Evolutionary conservation across 2,329 filamentous ascomycete species (phyloP).

Genomic region (Microcyclospora tardicrescens): DNA sequence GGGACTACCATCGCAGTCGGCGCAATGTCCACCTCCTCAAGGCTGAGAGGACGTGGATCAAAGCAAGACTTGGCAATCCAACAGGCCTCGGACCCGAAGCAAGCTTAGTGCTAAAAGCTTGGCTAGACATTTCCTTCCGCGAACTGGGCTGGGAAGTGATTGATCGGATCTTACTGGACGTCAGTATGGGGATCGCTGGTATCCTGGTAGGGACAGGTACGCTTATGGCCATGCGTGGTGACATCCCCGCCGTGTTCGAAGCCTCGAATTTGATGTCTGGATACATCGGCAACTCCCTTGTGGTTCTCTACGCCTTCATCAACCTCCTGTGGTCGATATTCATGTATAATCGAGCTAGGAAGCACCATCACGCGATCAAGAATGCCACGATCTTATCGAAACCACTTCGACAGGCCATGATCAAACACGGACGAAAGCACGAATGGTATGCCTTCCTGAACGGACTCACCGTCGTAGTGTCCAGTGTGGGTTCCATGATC

Average conservation of each 20-base stretch:
- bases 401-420: constrained; percentile 6
- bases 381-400: constrained; percentile 6
- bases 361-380: constrained; percentile 20
- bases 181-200: constrained; percentile 37
- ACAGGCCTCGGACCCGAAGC: constrained; percentile 9
- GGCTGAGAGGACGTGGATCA: constrained; percentile 27
- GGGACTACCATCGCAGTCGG: constrained; percentile 33
- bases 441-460: constrained; percentile 34
- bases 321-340: constrained; percentile 38
- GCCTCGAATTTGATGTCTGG: constrained; percentile 43
- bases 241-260: constrained; percentile 28
- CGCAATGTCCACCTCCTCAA: constrained; percentile 35
- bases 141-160: constrained; percentile 40
- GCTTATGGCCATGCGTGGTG: constrained; percentile 41
- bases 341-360: constrained; percentile 29
- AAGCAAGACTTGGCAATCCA: constrained; percentile 14
- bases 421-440: constrained; percentile 24
- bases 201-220: constrained; percentile 40
- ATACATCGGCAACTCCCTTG: constrained; percentile 41
- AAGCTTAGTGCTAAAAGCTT: constrained; percentile 8
- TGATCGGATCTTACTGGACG: constrained; percentile 40
- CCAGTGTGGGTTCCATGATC: constrained; percentile 38
- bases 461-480: constrained; percentile 34
- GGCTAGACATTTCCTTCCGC: constrained; percentile 34
- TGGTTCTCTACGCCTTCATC: constrained; percentile 36